Conservation (phyloP, 2,329 filamentous ascomycete genomes). For the Arthrobotrys pseudoclavata region DNA sequence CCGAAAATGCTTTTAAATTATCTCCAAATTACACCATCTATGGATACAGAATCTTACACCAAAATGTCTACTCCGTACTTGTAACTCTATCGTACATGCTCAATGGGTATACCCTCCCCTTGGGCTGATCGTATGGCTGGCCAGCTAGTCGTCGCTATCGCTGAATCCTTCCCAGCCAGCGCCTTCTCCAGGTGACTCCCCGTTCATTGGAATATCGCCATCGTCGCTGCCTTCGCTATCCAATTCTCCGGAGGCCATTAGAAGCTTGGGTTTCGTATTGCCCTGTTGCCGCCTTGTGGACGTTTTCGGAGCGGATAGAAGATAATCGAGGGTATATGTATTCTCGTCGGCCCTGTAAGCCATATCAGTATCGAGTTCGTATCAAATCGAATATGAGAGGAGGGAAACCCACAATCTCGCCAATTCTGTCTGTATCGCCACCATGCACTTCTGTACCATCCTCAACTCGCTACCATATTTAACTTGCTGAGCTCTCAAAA, state of each 20-base stretch:
- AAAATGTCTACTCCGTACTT: slow-evolving; percentile 15
- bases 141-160: slow-evolving; percentile 31
- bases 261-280: slow-evolving; percentile 22
- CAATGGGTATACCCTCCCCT: background rate
- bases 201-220: slow-evolving; percentile 48
- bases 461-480: slow-evolving; percentile 87
- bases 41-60: slow-evolving; percentile 26
- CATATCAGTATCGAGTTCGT: slow-evolving; percentile 3
- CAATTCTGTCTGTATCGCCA: slow-evolving; percentile 84
- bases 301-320: slow-evolving; percentile 69
- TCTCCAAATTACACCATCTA: slow-evolving; percentile 42
- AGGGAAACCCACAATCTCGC: slow-evolving; percentile 71
- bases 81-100: slow-evolving; percentile 34
- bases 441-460: slow-evolving; percentile 83
- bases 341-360: slow-evolving; percentile 79
- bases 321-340: slow-evolving; percentile 87
- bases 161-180: slow-evolving; percentile 50
- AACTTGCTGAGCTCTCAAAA: slow-evolving; percentile 83
- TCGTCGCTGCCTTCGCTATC: slow-evolving; percentile 39
- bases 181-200: slow-evolving; percentile 28
- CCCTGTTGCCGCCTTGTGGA: background rate
- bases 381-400: background rate
- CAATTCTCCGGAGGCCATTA: slow-evolving; percentile 9
- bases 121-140: background rate
- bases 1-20: slow-evolving; percentile 31